These are phyloP conservation scores for Camellia japonica DNA, from an alignment of 148 eudicot genomes.

Conservation along the genomic window DNA sequence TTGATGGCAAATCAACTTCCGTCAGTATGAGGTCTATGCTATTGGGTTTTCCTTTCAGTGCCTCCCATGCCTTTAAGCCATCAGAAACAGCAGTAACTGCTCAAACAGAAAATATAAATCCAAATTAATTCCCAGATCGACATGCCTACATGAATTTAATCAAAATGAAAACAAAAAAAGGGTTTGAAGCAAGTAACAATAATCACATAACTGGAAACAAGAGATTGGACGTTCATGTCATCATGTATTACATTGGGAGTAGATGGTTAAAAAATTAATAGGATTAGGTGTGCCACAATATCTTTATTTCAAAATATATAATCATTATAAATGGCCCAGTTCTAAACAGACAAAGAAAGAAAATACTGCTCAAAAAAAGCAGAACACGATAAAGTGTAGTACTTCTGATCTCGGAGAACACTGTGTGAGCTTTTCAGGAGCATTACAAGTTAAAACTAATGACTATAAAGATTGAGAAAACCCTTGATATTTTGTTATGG, in stretches of 20 bases:
- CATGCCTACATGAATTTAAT: neutral
- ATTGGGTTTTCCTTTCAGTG: slow-evolving; percentile 60
- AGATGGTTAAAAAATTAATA: too few species aligned
- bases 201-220: neutral
- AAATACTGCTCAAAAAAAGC: too few species aligned
- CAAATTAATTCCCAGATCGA: neutral
- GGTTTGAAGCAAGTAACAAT: neutral
- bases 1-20: slow-evolving; percentile 81
- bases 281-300: neutral
- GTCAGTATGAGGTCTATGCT: slow-evolving; percentile 79
- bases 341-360: too few species aligned
- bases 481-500: neutral
- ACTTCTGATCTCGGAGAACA: too few species aligned
- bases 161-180: neutral
- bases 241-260: neutral
- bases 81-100: slow-evolving; percentile 89
- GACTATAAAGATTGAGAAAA: neutral
- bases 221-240: neutral
- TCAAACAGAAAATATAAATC: slow-evolving; percentile 14
- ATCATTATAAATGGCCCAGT: too few species aligned
- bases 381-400: neutral
- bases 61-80: slow-evolving; percentile 96
- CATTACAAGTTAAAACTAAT: neutral
- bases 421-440: neutral
- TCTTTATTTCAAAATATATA: too few species aligned